Base-by-base conservation (phyloP, 2,329 filamentous ascomycete species). In the Ophiosphaerella narmari region DNA sequence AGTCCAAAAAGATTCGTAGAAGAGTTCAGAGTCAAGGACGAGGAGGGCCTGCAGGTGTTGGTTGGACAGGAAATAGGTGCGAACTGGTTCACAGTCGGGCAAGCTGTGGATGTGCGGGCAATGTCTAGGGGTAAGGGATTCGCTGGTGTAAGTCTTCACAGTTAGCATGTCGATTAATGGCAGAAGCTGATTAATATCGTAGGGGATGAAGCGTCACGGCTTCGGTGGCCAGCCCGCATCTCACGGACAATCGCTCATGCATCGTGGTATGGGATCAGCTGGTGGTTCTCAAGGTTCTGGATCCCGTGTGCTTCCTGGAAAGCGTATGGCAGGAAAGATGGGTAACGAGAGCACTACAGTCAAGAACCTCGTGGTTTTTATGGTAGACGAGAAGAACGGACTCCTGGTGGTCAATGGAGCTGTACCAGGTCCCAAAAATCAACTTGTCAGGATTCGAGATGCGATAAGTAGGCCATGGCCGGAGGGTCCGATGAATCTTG, bases 251-350 rank as follows among this genome's bases (percentile, higher is more conserved):
- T 97, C 92, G 70, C 86, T 91, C 78, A 91, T 90, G 68, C 94
- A 99, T 81, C 85, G 94, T 68, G 89, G 89, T 24, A 90, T 97
- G 78, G 94, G 94, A 80, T 93, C 91, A 31, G 83, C 88, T 7
- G 94, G 94, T 72, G 90, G 89, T 52, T 89, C 88, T 63, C 94
- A 99, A 76, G 94, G 94, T 59, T 87, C 89, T 71, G 94, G 94
- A 77, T 95, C 90, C 56, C 86, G 94, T 76, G 93, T 99, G 21
- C 79, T 91, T 70, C 94, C 94, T 0, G 94, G 94, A 53, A 99
- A 99, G 85, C 94, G 91, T 78, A 99, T 99, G 94, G 86, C 94
- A 3, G 94, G 94, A 47, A 86, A 90, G 52, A 97, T 99, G 94
- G 94, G 94, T 57, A 89, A 88, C 59, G 84, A 96, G 74, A 86